phyloP scores from a whole-genome alignment of 2,329 filamentous ascomycete species.

The Escovopsis sp. region DNA sequence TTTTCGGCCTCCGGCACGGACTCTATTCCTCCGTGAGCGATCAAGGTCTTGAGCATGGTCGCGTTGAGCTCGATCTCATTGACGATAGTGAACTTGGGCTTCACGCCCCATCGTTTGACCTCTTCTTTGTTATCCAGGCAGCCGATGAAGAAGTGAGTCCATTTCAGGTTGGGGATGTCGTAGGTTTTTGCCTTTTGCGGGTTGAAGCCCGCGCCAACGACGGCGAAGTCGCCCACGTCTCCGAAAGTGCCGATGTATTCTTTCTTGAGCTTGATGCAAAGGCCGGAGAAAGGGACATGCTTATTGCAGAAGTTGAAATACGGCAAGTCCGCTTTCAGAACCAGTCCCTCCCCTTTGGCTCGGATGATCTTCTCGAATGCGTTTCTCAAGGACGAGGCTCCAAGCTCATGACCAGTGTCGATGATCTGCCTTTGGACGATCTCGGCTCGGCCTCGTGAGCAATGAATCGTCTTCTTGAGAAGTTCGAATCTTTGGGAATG shows the following conservation, averaged over 20 bases:
- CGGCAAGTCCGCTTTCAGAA: constrained; percentile 66
- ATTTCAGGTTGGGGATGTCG: constrained; percentile 41
- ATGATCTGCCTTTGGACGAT: constrained; percentile 53
- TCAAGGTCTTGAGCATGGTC: constrained; percentile 36
- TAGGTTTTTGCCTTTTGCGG: constrained; percentile 44
- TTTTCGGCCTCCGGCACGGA: constrained; percentile 25
- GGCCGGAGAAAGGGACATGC: constrained; percentile 25
- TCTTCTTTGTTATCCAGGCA: constrained; percentile 57
- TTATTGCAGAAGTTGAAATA: constrained; percentile 48
- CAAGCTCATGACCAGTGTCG: constrained; percentile 43
- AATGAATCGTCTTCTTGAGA: constrained; percentile 38
- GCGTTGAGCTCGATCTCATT: constrained; percentile 45
- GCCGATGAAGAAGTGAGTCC: constrained; percentile 70
- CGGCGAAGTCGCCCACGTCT: constrained; percentile 69
- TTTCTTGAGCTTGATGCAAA: constrained; percentile 75
- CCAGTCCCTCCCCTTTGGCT: constrained; percentile 58
- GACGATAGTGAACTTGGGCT: constrained; percentile 51
- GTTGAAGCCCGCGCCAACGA: constrained; percentile 63
- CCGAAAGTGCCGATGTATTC: constrained; percentile 68
- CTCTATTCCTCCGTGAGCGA: constrained; percentile 29
- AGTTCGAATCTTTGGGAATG: constrained; percentile 46
- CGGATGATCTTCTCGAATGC: constrained; percentile 55
- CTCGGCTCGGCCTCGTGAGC: constrained; percentile 46
- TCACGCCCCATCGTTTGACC: constrained; percentile 33
- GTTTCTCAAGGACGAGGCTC: constrained; percentile 39